Evolutionary conservation across 2,329 filamentous ascomycete genomes (phyloP).

Genomic region (Fusarium tanahbumbuense): DNA sequence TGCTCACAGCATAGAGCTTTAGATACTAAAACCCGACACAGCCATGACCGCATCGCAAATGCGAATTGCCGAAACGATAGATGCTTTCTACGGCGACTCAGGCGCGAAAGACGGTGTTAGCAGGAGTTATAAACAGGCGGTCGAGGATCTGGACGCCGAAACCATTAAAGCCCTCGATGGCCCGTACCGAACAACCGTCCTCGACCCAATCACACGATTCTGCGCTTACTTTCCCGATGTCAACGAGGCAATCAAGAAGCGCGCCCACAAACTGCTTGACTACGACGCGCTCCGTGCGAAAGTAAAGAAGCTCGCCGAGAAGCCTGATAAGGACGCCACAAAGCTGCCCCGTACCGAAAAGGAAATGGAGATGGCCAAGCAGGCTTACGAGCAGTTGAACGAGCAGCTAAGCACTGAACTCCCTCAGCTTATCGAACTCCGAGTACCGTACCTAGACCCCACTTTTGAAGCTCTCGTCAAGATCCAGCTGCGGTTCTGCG

Average conservation of each 20-base stretch:
- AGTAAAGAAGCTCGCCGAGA: conserved; percentile 96
- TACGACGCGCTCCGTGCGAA: conserved; percentile 96
- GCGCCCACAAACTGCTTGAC: conserved; percentile 97
- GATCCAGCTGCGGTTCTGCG: conserved; percentile 97
- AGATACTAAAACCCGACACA: conserved; percentile 51
- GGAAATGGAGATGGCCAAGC: conserved; percentile 93
- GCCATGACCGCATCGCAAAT: conserved; percentile 99
- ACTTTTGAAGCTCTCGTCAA: conserved; percentile 98
- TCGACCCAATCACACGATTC: conserved; percentile 95
- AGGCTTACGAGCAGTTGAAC: conserved; percentile 95
- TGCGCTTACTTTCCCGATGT: conserved; percentile 99
- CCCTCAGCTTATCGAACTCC: conserved; percentile 94
- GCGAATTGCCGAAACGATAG: conserved; percentile 99
- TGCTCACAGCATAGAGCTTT: not conserved
- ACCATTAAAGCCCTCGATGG: conserved; percentile 98
- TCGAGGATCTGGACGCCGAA: conserved; percentile 96
- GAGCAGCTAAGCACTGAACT: conserved; percentile 94
- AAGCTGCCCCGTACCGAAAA: conserved; percentile 97
- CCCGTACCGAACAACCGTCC: conserved; percentile 91
- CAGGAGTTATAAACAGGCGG: conserved; percentile 97
- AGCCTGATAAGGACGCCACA: conserved; percentile 97
- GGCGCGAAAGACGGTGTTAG: conserved; percentile 95
- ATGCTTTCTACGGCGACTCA: conserved; percentile 97
- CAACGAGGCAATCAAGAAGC: conserved; percentile 99
- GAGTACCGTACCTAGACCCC: conserved; percentile 96